These are phyloP conservation scores for Jaltomata sinuosa DNA, from an alignment of 257 asterid species.

Conservation along the genomic window DNA sequence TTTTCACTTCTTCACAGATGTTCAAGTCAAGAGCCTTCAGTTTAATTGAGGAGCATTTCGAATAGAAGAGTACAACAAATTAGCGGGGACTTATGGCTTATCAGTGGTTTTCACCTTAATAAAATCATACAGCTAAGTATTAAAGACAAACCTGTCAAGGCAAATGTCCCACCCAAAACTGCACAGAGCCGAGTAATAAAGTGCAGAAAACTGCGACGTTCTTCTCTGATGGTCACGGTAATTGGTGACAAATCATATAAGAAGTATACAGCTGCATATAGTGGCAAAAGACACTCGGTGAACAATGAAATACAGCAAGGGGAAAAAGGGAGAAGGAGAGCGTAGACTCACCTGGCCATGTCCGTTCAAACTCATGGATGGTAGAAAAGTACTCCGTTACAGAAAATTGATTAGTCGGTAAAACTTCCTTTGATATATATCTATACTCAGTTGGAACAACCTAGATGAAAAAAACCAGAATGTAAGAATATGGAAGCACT, in stretches of 20 bases:
- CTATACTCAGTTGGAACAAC: conserved; percentile 93
- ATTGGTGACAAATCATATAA: conserved; percentile 95
- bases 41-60: not conserved
- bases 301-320: not conserved
- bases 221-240: conserved; percentile 93
- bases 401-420: conserved; percentile 90
- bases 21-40: not conserved
- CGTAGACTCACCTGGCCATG: conserved; percentile 77
- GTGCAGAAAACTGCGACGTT: conserved; percentile 97
- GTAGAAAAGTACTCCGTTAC: conserved; percentile 91
- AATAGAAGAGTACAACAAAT: not conserved
- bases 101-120: not conserved
- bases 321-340: not conserved
- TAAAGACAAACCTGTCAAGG: conserved; percentile 66
- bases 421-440: conserved; percentile 68
- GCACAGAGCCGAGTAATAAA: conserved; percentile 96
- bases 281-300: not conserved
- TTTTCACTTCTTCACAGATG: not conserved
- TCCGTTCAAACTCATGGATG: conserved; percentile 53
- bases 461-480: conserved; percentile 27
- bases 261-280: conserved; percentile 76
- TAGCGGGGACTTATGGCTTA: not conserved
- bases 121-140: not conserved
- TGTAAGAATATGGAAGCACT: not conserved
- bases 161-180: conserved; percentile 96